Base-by-base conservation (phyloP, 257 asterid species). In the Nemophila menziesii region DNA sequence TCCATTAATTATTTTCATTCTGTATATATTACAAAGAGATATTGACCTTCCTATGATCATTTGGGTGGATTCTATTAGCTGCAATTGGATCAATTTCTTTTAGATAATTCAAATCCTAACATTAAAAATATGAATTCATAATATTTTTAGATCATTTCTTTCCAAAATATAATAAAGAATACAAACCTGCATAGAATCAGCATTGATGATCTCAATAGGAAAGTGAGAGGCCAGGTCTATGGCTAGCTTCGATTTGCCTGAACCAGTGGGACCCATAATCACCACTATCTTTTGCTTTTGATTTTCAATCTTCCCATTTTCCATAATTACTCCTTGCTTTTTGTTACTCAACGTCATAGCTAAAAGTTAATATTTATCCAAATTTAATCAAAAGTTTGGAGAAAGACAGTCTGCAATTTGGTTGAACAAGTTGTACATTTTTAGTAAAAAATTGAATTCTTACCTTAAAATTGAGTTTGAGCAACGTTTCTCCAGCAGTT, bases 111-210 rank as follows among this genome's bases (percentile, higher is more conserved):
- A n/a, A n/a, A 46, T 54, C 58, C 60, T 47, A 52, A 74, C 2
- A 18, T 54, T 9, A 15, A 67, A 49, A 45, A 18, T 22, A 44
- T 51, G 46, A 55, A 54, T 43, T 65, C 89, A 68, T 17, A 36
- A 51, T 69, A 74, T 15, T 50, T 48, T 37, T 61, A 29, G 36
- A 29, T 5, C 6, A 12, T 29, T 6, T 6, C 12, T 29, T 18
- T 14, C 11, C 37, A 22, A 22, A 13, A 16, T 29, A 38, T 8
- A 22, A 3, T 33, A 11, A 40, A 22, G 52, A 21, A 23, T 7
- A 10, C 8, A 3, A 14, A 76, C 96, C 93, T 85, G 96, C 98
- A 87, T 87, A 46, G 94, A 81, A 56, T 81, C 98, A n/a, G 94
- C 92, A 60, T 77, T 89, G 51, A 89, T 81, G 45, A 85, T 69